Percentiles rank a stretch among this genome's conserved stretches.
Evolutionary conservation across 257 asterid genomes (phyloP).

Genomic region (Solanum pinnatisectum): DNA sequence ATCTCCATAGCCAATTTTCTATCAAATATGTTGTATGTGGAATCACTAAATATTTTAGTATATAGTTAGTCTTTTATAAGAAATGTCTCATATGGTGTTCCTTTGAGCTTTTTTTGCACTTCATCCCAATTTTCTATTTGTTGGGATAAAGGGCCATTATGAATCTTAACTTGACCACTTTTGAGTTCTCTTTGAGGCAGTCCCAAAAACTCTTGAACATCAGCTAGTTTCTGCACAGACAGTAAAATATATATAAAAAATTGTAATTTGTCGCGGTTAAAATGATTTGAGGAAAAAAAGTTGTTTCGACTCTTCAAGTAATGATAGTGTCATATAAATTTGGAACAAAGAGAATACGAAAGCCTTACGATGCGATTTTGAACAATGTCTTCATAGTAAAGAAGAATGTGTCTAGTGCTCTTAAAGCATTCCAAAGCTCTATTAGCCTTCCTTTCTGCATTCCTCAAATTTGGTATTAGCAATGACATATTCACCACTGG

Average conservation of each 20-base stretch:
- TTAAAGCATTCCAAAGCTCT: constrained; percentile 54
- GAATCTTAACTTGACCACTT: constrained; percentile 73
- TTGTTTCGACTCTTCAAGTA: too few relatives aligned
- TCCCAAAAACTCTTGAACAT: constrained; percentile 62
- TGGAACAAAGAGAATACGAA: neutral
- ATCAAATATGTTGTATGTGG: neutral
- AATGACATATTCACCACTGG: constrained; percentile 42
- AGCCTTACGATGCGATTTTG: constrained; percentile 41
- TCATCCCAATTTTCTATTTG: constrained; percentile 50
- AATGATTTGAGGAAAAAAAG: neutral
- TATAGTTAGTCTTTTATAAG: constrained; percentile 18
- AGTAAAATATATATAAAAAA: neutral
- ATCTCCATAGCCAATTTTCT: neutral
- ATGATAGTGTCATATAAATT: neutral
- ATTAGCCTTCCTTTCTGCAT: constrained; percentile 21
- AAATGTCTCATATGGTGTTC: constrained; percentile 47
- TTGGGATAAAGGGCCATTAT: constrained; percentile 39
- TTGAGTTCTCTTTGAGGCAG: constrained; percentile 54
- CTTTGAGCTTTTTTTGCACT: constrained; percentile 36
- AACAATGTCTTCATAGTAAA: constrained; percentile 71
- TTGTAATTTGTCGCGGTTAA: neutral
- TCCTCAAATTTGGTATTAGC: constrained; percentile 34
- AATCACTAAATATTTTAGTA: neutral
- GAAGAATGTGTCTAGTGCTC: constrained; percentile 49
- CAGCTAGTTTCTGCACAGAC: constrained; percentile 47